Evolutionary conservation across 2,329 filamentous ascomycete species (phyloP).

Genomic region (Diaporthe citrichinensis): DNA sequence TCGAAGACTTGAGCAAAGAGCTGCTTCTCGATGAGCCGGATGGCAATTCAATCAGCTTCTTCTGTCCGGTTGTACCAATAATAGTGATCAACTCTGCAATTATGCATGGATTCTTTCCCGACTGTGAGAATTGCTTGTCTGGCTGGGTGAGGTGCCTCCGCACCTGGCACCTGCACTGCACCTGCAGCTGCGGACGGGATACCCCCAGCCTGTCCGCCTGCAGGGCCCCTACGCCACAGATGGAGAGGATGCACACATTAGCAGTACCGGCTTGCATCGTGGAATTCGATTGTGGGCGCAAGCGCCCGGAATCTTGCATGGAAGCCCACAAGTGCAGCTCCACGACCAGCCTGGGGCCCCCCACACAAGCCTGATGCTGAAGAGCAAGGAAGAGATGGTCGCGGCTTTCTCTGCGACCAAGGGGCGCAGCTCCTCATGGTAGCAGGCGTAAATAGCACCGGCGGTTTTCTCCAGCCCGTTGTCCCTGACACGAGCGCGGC

Average conservation of each 20-base stretch:
- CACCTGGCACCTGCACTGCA: slow-evolving; percentile 36
- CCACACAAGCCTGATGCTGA: slow-evolving; percentile 22
- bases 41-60: not conserved
- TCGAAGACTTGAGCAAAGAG: not conserved
- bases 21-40: not conserved
- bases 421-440: not conserved
- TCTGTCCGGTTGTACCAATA: slow-evolving; percentile 6
- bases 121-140: slow-evolving; percentile 35
- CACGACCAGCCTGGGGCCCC: slow-evolving; percentile 9
- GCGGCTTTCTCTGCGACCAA: not conserved
- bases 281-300: slow-evolving; percentile 26
- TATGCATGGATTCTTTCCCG: slow-evolving; percentile 38
- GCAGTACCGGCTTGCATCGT: slow-evolving; percentile 27
- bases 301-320: slow-evolving; percentile 39
- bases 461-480: not conserved
- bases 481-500: slow-evolving; percentile 26
- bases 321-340: slow-evolving; percentile 4
- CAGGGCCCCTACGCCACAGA: slow-evolving; percentile 40
- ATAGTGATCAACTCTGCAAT: slow-evolving; percentile 6
- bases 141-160: slow-evolving; percentile 36
- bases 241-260: slow-evolving; percentile 30
- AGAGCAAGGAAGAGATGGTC: not conserved
- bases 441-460: not conserved
- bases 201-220: slow-evolving; percentile 40
- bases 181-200: slow-evolving; percentile 38